phyloP scores from a whole-genome alignment of 805 yeast species.

The Starmerella lactis-condensi region DNA sequence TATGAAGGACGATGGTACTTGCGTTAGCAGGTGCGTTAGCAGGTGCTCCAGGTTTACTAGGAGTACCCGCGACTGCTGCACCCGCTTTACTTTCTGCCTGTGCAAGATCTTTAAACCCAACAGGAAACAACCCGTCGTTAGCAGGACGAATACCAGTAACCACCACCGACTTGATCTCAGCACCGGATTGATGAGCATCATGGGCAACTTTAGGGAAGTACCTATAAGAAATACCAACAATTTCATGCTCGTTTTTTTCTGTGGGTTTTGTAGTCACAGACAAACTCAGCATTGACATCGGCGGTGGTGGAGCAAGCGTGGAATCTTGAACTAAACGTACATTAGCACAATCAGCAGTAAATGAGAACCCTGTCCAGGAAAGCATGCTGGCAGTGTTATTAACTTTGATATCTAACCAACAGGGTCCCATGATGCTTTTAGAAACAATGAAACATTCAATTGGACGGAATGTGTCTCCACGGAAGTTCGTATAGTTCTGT shows the following conservation, averaged over 20 bases:
- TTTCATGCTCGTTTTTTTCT: constrained; percentile 57
- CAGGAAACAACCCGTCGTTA: constrained; percentile 40
- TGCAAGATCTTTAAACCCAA: constrained; percentile 42
- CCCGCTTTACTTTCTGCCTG: constrained; percentile 27
- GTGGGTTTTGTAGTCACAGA: constrained; percentile 70
- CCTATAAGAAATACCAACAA: constrained; percentile 65
- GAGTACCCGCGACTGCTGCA: background rate
- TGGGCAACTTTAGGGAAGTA: constrained; percentile 52
- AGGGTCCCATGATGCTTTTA: constrained; percentile 85
- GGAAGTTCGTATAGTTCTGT: constrained; percentile 55
- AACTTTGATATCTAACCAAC: constrained; percentile 73
- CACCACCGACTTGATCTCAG: constrained; percentile 38
- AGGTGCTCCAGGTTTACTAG: too few species aligned
- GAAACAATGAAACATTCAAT: constrained; percentile 77
- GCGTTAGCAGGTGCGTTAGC: constrained; percentile 20
- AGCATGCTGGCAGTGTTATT: constrained; percentile 43
- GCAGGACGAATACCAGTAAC: constrained; percentile 68
- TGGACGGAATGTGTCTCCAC: constrained; percentile 54
- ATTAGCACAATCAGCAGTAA: constrained; percentile 25
- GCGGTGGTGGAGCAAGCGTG: too few species aligned
- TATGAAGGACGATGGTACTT: constrained; percentile 35
- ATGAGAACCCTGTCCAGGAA: constrained; percentile 58
- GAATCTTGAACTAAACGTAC: constrained; percentile 21
- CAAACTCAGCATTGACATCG: constrained; percentile 52
- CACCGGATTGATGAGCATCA: constrained; percentile 46